These are phyloP conservation scores for Tillandsia fasciculata DNA, from an alignment of 176 grass and related monocot genomes.

Conservation along the genomic window DNA sequence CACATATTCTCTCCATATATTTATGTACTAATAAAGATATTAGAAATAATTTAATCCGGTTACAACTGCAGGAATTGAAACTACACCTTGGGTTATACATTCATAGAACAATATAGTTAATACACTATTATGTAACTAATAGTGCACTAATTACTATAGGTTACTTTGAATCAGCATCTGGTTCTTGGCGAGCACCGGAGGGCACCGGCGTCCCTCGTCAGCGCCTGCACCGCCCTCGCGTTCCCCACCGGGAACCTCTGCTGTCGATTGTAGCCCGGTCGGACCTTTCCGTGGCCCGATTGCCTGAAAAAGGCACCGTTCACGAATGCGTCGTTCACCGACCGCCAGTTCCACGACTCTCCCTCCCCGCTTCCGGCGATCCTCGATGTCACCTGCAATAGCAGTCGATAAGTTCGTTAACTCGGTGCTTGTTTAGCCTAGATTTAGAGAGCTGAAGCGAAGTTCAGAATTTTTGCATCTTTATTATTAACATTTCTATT, in stretches of 20 bases:
- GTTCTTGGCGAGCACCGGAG: slow-evolving; percentile 25
- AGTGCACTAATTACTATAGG: no score
- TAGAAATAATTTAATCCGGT: no score
- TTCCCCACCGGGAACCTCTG: slow-evolving; percentile 42
- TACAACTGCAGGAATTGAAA: no score
- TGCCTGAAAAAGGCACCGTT: slow-evolving; percentile 66
- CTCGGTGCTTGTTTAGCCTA: neutral
- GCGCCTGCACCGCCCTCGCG: slow-evolving; percentile 18
- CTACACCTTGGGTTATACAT: no score
- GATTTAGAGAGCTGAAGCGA: neutral
- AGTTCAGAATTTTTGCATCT: no score
- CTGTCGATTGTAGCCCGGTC: slow-evolving; percentile 40
- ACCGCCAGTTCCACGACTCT: slow-evolving; percentile 49
- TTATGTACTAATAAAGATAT: no score
- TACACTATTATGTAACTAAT: no score
- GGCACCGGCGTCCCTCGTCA: slow-evolving; percentile 60
- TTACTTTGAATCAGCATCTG: slow-evolving; percentile 30
- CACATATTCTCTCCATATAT: no score
- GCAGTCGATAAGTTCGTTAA: neutral
- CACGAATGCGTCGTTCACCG: slow-evolving; percentile 46
- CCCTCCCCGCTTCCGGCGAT: slow-evolving; percentile 7
- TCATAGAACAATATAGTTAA: no score
- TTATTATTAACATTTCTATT: no score
- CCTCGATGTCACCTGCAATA: slow-evolving; percentile 36
- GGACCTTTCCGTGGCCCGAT: slow-evolving; percentile 32